Evolutionary conservation across 768 basidiomycete genomes (phyloP), one percentile per base, ranked within the genome.

Genomic region (Psilocybe cubensis): DNA sequence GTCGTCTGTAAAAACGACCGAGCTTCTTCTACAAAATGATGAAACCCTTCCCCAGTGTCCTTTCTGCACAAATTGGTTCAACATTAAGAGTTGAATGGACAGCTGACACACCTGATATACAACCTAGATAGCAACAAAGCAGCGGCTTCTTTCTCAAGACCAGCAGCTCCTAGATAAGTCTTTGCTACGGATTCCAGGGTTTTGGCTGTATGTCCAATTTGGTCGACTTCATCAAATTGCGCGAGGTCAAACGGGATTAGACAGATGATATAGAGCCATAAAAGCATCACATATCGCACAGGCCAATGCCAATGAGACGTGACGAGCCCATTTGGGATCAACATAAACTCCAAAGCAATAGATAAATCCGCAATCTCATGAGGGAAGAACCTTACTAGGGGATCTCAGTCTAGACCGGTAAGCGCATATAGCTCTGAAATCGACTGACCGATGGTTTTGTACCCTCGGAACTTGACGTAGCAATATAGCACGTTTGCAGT

Each of bases 211-310:
- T 78, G 70, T 10, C 85, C 83, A 21, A 67, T 63, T n/a, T 75
- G 68, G 2, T 77, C 78, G 9, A 63, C 66, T 55, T 89, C 87
- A 65, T 94, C 93, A 52, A 97, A 93, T 64, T 93, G 91, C 27
- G 85, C 81, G 35, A 99, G 76, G 67, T 92, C 88, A 70, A 99
- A 99, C 0, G 97, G 97, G 17, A 98, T 88, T 76, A 92, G 93
- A 75, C 91, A 90, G 46, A 97, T 89, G 21, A 99, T 83, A 20
- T 92, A 91, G n/a, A 98, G 80, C 96, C 96, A 98, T 10, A 97
- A 78, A 8, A 99, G 78, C 23, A 92, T 76, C 27, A 91, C 80
- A 67, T 96, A 94, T 58, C 94, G 88, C 50, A 94, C 70, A 21
- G 89, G 75, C 97, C 97, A 98, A 35, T 86, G 82, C 8, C 70